Percentiles rank a stretch among this genome's conserved stretches.
Conservation (phyloP, 768 basidiomycete genomes). For the Albatrellus ellisii region DNA sequence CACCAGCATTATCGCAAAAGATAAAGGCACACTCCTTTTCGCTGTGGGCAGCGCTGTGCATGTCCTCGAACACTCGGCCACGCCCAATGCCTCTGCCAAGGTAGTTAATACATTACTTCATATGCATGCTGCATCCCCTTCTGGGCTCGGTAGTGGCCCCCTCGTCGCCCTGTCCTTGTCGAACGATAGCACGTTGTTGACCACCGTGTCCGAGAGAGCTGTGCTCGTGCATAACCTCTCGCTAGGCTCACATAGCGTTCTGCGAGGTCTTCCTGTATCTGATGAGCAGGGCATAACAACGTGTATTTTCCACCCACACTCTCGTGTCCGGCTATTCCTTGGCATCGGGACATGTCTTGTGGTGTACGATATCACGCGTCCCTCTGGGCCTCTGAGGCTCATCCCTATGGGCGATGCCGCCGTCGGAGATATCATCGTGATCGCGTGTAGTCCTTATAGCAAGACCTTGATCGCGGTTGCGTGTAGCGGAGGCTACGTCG, state of each 20-base stretch:
- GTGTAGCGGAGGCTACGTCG: conserved; percentile 39
- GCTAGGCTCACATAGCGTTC: conserved; percentile 35
- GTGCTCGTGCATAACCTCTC: conserved; percentile 50
- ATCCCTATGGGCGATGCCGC: conserved; percentile 32
- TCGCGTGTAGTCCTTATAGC: conserved; percentile 64
- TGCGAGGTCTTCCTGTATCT: conserved; percentile 37
- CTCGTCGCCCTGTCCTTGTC: conserved; percentile 46
- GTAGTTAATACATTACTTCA: conserved; percentile 35
- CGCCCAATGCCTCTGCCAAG: conserved; percentile 21
- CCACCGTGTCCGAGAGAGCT: conserved; percentile 36
- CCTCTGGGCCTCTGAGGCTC: conserved; percentile 40
- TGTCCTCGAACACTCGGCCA: conserved; percentile 32
- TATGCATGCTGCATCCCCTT: conserved; percentile 29
- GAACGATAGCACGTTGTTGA: conserved; percentile 42
- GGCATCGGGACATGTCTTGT: conserved; percentile 36
- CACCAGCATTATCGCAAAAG: conserved; percentile 21
- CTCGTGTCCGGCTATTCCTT: conserved; percentile 46
- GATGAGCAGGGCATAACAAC: conserved; percentile 26
- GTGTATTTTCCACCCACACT: conserved; percentile 51
- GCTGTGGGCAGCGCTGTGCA: conserved; percentile 32
- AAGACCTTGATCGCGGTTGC: conserved; percentile 54
- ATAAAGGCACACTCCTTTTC: conserved; percentile 33
- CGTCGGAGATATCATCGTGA: conserved; percentile 36
- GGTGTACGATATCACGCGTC: conserved; percentile 50
- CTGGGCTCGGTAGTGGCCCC: conserved; percentile 24